A percentile compares a stretch with the other conserved stretches of the same genome.
Evolutionary conservation across 2,329 filamentous ascomycete genomes (phyloP).

Genomic region (Xylaria sp.): DNA sequence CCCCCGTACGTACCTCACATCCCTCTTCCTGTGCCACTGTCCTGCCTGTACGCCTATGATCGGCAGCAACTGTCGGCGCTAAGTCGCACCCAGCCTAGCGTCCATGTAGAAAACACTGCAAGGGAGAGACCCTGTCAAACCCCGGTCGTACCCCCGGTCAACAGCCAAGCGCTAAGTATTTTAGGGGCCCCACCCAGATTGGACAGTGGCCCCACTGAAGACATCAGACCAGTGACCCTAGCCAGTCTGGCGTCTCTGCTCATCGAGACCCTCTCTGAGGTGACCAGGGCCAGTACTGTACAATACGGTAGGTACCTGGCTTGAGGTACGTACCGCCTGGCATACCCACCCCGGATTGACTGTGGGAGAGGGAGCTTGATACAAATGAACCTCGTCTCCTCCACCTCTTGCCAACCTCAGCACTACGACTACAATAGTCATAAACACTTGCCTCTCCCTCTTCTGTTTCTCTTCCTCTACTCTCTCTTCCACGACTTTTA

Average conservation of each 20-base stretch:
- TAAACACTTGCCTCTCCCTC: constrained; percentile 37
- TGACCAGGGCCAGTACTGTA: constrained; percentile 37
- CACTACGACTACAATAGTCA: constrained; percentile 28
- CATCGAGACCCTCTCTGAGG: constrained; percentile 48
- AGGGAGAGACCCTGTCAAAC: constrained; percentile 39
- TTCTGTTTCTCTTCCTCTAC: constrained; percentile 20
- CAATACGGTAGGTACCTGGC: background rate
- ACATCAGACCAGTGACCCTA: constrained; percentile 41
- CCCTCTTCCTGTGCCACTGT: constrained; percentile 26
- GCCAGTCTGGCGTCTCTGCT: constrained; percentile 36
- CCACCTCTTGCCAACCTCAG: constrained; percentile 39
- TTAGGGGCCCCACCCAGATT: constrained; percentile 34
- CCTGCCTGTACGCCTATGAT: constrained; percentile 41
- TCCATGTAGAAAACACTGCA: constrained; percentile 45
- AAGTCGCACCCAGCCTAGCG: constrained; percentile 45
- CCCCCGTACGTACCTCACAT: constrained; percentile 32
- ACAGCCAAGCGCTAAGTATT: constrained; percentile 33
- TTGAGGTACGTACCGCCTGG: background rate
- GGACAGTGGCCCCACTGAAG: constrained; percentile 38
- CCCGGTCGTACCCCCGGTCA: constrained; percentile 20
- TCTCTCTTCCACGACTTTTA: constrained; percentile 10
- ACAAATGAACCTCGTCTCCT: constrained; percentile 50
- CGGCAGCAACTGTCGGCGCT: constrained; percentile 46
- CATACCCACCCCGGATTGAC: constrained; percentile 39
- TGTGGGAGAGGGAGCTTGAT: constrained; percentile 46